A percentile compares a stretch with the other conserved stretches of the same genome.
Evolutionary conservation across 2,329 filamentous ascomycete species (phyloP).

Genomic region (Hymenoscyphus albidus): DNA sequence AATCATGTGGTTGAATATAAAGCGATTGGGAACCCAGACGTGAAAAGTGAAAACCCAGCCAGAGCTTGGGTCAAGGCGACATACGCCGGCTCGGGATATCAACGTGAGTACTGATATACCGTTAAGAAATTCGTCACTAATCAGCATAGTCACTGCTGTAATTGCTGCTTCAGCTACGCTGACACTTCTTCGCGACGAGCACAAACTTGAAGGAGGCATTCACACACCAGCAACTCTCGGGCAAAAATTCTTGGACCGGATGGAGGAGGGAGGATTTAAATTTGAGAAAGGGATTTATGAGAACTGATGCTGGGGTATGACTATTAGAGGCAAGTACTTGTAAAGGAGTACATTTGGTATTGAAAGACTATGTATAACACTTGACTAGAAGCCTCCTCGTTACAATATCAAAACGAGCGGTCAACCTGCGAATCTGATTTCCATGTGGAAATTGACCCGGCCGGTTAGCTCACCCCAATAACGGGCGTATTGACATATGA

Average conservation of each 20-base stretch:
- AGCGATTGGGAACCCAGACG: constrained; percentile 60
- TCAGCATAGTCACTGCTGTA: constrained; percentile 56
- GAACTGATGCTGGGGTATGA: background rate
- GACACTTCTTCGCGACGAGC: constrained; percentile 60
- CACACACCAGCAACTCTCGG: constrained; percentile 71
- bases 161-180: constrained; percentile 61
- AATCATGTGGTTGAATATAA: constrained; percentile 61
- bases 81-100: constrained; percentile 61
- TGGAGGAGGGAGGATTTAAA: constrained; percentile 59
- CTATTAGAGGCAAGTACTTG: background rate
- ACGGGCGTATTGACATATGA: too few relatives aligned
- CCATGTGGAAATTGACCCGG: too few relatives aligned
- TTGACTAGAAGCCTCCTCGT: background rate
- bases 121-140: constrained; percentile 12
- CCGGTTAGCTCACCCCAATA: too few relatives aligned
- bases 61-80: constrained; percentile 51
- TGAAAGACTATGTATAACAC: background rate
- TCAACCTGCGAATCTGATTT: background rate
- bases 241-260: constrained; percentile 59
- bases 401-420: background rate
- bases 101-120: constrained; percentile 44
- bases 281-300: constrained; percentile 51
- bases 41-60: constrained; percentile 35
- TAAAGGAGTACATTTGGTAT: background rate
- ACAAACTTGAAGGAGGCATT: constrained; percentile 59